A percentile compares a stretch with the other conserved stretches of the same genome.
phyloP scores from a whole-genome alignment of 208 protist species.

The Trypanosoma congolense region DNA sequence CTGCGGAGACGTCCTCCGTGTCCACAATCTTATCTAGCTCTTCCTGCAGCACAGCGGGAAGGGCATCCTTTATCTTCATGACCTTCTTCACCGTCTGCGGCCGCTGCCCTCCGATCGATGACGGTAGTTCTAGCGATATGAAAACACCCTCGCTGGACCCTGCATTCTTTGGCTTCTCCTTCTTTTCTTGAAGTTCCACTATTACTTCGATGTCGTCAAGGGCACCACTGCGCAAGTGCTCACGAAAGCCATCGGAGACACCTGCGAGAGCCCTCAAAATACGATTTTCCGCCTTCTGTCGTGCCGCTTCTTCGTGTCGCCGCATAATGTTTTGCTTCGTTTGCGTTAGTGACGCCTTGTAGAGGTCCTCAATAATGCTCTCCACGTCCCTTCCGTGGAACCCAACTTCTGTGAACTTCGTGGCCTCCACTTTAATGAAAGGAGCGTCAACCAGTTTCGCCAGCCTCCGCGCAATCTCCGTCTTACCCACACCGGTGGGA shows the following conservation, averaged over 20 bases:
- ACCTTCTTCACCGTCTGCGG: slow-evolving; percentile 86
- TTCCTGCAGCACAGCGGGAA: slow-evolving; percentile 88
- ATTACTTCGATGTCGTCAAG: slow-evolving; percentile 91
- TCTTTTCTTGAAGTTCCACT: slow-evolving; percentile 90
- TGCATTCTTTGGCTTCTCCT: slow-evolving; percentile 82
- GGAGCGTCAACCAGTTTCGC: slow-evolving; percentile 96
- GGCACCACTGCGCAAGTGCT: slow-evolving; percentile 89
- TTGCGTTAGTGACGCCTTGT: slow-evolving; percentile 91
- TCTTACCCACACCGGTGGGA: slow-evolving; percentile 93
- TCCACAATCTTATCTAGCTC: slow-evolving; percentile 94
- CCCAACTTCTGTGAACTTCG: slow-evolving; percentile 98
- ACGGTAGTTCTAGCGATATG: slow-evolving; percentile 84
- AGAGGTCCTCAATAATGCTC: slow-evolving; percentile 95
- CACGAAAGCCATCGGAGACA: slow-evolving; percentile 89
- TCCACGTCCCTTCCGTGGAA: slow-evolving; percentile 96
- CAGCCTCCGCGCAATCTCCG: slow-evolving; percentile 95
- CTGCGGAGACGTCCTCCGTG: slow-evolving; percentile 87
- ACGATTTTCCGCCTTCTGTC: slow-evolving; percentile 81
- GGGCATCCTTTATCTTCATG: slow-evolving; percentile 92
- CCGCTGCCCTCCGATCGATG: slow-evolving; percentile 69
- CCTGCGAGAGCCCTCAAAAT: slow-evolving; percentile 86
- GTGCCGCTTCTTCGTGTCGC: slow-evolving; percentile 82
- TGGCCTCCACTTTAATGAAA: slow-evolving; percentile 98
- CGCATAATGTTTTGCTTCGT: slow-evolving; percentile 89
- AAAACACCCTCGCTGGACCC: slow-evolving; percentile 68